Conservation (phyloP, 768 basidiomycete genomes). For the Antrodiella citrinella region DNA sequence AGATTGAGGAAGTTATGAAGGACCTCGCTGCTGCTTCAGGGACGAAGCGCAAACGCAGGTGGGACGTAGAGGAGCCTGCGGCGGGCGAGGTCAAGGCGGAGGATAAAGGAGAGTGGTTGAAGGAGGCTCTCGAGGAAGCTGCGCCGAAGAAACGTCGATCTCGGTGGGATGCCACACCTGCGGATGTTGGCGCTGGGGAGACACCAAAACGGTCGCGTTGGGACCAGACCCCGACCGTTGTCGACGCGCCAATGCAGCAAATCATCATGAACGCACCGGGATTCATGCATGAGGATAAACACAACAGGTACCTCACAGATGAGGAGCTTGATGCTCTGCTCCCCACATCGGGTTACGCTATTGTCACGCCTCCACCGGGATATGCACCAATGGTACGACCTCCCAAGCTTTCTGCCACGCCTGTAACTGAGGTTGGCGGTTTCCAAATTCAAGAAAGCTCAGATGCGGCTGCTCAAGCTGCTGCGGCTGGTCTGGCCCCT, state of each 20-base stretch:
- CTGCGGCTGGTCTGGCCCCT: slow-evolving; percentile 85
- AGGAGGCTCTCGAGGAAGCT: slow-evolving; percentile 64
- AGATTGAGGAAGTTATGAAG: slow-evolving; percentile 64
- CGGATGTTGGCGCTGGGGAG: slow-evolving; percentile 53
- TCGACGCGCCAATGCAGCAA: slow-evolving; percentile 63
- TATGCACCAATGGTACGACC: slow-evolving; percentile 73
- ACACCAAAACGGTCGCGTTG: slow-evolving; percentile 89
- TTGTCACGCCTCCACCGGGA: slow-evolving; percentile 90
- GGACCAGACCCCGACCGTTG: slow-evolving; percentile 85
- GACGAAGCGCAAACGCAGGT: slow-evolving; percentile 71
- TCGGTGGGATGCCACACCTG: slow-evolving; percentile 92
- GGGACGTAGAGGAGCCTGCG: slow-evolving; percentile 64
- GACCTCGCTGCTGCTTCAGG: slow-evolving; percentile 53
- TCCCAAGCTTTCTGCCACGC: slow-evolving; percentile 42
- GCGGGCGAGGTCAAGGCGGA: slow-evolving; percentile 60
- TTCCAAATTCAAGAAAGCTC: slow-evolving; percentile 97
- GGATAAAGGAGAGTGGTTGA: slow-evolving; percentile 60
- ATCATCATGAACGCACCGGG: slow-evolving; percentile 85
- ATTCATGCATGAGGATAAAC: slow-evolving; percentile 86
- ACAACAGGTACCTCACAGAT: slow-evolving; percentile 92
- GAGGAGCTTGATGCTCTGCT: slow-evolving; percentile 92
- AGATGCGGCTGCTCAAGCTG: slow-evolving; percentile 80
- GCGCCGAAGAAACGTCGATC: slow-evolving; percentile 89
- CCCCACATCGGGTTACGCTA: slow-evolving; percentile 77
- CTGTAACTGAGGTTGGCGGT: slow-evolving; percentile 57